Percentiles rank a stretch among this genome's conserved stretches.
Conservation (phyloP, 2,329 filamentous ascomycete genomes). For the Akanthomyces muscarius region DNA sequence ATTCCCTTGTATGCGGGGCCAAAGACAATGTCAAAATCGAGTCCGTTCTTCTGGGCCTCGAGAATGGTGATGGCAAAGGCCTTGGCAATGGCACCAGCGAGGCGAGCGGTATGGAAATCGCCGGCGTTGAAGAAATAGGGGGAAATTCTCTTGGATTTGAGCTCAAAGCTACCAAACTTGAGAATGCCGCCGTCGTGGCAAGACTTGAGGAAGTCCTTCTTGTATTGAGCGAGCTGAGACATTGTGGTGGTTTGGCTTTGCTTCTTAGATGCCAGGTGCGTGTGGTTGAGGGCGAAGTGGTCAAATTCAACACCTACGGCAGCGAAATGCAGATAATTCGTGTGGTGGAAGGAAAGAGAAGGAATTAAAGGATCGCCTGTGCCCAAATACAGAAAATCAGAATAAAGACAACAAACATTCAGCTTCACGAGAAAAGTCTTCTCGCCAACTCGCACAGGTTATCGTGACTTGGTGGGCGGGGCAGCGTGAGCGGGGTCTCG, state of each 20-base stretch:
- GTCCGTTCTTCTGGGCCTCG: constrained; percentile 40
- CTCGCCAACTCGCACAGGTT: not conserved
- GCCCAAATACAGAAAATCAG: not conserved
- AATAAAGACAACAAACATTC: not conserved
- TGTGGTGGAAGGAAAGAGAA: not conserved
- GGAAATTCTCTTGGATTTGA: constrained; percentile 88
- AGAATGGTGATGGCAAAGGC: constrained; percentile 72
- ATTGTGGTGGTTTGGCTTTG: constrained; percentile 33
- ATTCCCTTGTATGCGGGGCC: constrained; percentile 97
- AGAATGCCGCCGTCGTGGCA: constrained; percentile 66
- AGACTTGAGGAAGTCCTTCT: constrained; percentile 67
- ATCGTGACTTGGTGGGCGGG: constrained; percentile 9
- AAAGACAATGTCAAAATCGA: constrained; percentile 81
- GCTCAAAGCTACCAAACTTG: constrained; percentile 77
- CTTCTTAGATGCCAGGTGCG: not conserved
- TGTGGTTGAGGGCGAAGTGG: not conserved
- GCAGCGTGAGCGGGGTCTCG: constrained; percentile 1
- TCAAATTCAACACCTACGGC: not conserved
- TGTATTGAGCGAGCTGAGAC: constrained; percentile 56
- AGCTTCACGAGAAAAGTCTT: constrained; percentile 8
- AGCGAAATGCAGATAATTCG: not conserved
- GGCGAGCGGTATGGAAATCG: constrained; percentile 75
- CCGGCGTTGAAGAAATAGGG: constrained; percentile 99
- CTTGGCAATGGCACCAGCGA: constrained; percentile 71
- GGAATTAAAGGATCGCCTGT: not conserved